phyloP scores from a whole-genome alignment of 257 asterid species.

The Gardenia jasminoides region DNA sequence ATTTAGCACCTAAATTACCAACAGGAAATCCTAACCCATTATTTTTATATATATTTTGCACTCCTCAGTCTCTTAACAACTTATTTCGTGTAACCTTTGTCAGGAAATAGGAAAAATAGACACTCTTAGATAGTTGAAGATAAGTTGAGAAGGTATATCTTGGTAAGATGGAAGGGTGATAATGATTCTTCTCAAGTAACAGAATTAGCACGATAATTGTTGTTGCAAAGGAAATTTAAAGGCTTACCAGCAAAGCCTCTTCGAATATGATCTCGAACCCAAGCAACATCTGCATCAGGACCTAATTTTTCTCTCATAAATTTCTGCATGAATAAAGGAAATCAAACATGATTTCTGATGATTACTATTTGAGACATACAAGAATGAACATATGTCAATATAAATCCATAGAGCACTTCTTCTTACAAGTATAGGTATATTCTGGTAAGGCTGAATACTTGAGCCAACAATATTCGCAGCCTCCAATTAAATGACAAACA shows the following conservation, averaged over 20 bases:
- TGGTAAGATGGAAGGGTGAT: too few species aligned
- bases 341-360: not conserved
- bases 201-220: too few species aligned
- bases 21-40: too few species aligned
- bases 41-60: too few species aligned
- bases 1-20: too few species aligned
- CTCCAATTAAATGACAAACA: slow-evolving; percentile 7
- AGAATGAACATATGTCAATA: not conserved
- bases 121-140: too few species aligned
- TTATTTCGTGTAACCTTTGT: too few species aligned
- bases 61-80: too few species aligned
- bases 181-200: too few species aligned
- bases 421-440: slow-evolving; percentile 23
- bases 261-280: slow-evolving; percentile 53
- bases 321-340: slow-evolving; percentile 23
- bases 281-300: slow-evolving; percentile 59
- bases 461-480: slow-evolving; percentile 35
- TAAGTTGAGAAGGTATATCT: too few species aligned
- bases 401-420: not conserved
- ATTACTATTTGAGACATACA: not conserved
- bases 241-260: slow-evolving; percentile 72
- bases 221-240: not conserved
- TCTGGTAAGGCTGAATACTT: slow-evolving; percentile 36
- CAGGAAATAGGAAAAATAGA: too few species aligned
- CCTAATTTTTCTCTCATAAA: slow-evolving; percentile 68